Base-by-base conservation (phyloP, 2,329 filamentous ascomycete species). In the Fusarium poae region DNA sequence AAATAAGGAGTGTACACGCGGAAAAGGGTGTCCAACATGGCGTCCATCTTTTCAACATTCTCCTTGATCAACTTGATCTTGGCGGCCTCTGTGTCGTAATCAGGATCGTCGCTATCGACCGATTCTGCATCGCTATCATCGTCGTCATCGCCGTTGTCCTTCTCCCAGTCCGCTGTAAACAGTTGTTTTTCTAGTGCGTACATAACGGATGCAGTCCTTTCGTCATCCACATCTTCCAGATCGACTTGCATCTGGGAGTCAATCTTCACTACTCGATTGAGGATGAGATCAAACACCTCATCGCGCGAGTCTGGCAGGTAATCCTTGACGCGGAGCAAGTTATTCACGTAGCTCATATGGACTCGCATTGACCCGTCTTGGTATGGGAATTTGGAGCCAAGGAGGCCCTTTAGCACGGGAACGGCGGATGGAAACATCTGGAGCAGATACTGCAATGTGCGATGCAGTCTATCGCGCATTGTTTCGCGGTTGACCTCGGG, bases 241-340 rank as follows among this genome's bases (percentile, higher is more conserved):
- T 98, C 94, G 50, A 94, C 88, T 79, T 97, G 95, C 79, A 98
- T 96, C 77, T 97, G 92, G 2, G 97, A 93, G 77, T 99, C 96
- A 61, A 98, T 92, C 79, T 96, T 96, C 74, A 98, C 93, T 10
- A 98, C 85, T 66, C 92, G 90, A 72, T 95, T 92, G 42, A 94
- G 91, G 48, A 98, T 91, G 15, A 97, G 82, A 57, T 93, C 90
- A 67, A 97, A 85, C 25, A 98, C 89, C 65, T 97, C 92, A 10
- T 91, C 88, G 65, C 91, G 90, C 35, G 97, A 82, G 62, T 92
- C 90, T 0, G 93, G 90, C 2, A 91, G 88, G 76, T 97, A 97
- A 49, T 89, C 85, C 54, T 91, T 89, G 34, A 98, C 83, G 61
- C 86, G 88, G 27, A 98, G 82, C 12, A 98, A 82, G 76, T 98